Evolutionary conservation across 2,329 filamentous ascomycete species (phyloP).

Genomic region (Trichophaea hybrida): DNA sequence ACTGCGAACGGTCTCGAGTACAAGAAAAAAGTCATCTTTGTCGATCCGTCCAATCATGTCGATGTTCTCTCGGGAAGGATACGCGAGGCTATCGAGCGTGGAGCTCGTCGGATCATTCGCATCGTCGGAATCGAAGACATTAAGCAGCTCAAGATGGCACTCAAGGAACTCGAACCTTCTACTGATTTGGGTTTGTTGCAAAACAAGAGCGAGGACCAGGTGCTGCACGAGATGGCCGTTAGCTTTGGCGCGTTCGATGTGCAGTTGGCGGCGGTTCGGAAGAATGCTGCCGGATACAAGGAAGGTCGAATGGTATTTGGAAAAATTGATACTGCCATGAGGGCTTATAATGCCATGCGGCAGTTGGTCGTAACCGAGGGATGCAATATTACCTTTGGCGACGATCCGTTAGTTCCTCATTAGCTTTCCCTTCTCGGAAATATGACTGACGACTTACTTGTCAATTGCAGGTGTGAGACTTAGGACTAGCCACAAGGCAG

Average conservation of each 20-base stretch:
- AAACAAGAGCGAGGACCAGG: not conserved
- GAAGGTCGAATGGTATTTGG: slow-evolving; percentile 5
- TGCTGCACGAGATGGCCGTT: not conserved
- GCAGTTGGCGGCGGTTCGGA: not conserved
- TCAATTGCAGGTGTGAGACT: too few species aligned
- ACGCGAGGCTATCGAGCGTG: not conserved
- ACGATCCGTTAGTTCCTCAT: slow-evolving; percentile 10
- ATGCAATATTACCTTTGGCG: slow-evolving; percentile 8
- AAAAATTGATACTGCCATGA: slow-evolving; percentile 1
- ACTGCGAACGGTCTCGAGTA: not conserved
- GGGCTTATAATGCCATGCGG: not conserved
- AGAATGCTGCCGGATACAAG: not conserved
- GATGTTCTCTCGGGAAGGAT: not conserved
- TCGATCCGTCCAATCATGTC: not conserved
- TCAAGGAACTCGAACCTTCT: not conserved
- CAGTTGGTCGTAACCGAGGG: not conserved
- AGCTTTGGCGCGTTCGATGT: not conserved
- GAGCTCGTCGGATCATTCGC: not conserved
- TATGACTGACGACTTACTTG: too few species aligned
- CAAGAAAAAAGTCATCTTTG: slow-evolving; percentile 5
- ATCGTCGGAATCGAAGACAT: not conserved
- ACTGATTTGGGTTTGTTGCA: not conserved
- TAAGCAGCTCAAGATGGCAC: not conserved
- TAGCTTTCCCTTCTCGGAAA: too few species aligned
- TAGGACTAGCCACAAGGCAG: too few species aligned